phyloP scores from a whole-genome alignment of 2,329 filamentous ascomycete genomes.

The Xylariaceae sp. region DNA sequence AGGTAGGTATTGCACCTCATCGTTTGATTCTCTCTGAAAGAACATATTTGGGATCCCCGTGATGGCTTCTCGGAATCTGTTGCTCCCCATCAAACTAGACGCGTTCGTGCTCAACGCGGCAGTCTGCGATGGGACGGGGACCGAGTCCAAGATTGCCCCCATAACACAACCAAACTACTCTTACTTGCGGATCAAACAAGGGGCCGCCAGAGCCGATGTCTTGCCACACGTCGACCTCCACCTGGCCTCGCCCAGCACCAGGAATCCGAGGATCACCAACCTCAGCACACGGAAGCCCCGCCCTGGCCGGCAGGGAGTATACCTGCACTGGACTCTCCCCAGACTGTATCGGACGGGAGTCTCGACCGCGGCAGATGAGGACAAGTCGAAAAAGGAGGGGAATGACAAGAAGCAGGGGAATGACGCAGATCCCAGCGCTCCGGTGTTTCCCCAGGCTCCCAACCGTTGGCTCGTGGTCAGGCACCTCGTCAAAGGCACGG shows the following conservation, averaged over 20 bases:
- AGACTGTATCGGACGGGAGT: conserved; percentile 31
- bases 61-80: background rate
- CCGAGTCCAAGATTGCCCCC: conserved; percentile 31
- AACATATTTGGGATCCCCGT: too few relatives aligned
- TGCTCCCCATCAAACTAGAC: conserved; percentile 29
- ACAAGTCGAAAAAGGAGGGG: too few relatives aligned
- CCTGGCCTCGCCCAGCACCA: conserved; percentile 31
- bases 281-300: background rate
- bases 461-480: conserved; percentile 1
- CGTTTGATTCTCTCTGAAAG: too few relatives aligned
- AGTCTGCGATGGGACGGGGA: conserved; percentile 23
- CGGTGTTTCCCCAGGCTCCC: background rate
- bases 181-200: conserved; percentile 34
- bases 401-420: conserved; percentile 7
- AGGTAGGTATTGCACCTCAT: too few relatives aligned
- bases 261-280: conserved; percentile 16
- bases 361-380: background rate
- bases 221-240: conserved; percentile 30
- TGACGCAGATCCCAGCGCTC: background rate
- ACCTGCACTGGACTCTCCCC: conserved; percentile 40
- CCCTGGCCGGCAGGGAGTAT: conserved; percentile 34
- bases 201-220: conserved; percentile 35
- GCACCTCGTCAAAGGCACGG: conserved; percentile 1
- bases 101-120: conserved; percentile 26
- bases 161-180: conserved; percentile 44